Percentiles rank a stretch among this genome's conserved stretches.
phyloP scores from a whole-genome alignment of 2,329 filamentous ascomycete species.

The Ophiosphaerella korrae region DNA sequence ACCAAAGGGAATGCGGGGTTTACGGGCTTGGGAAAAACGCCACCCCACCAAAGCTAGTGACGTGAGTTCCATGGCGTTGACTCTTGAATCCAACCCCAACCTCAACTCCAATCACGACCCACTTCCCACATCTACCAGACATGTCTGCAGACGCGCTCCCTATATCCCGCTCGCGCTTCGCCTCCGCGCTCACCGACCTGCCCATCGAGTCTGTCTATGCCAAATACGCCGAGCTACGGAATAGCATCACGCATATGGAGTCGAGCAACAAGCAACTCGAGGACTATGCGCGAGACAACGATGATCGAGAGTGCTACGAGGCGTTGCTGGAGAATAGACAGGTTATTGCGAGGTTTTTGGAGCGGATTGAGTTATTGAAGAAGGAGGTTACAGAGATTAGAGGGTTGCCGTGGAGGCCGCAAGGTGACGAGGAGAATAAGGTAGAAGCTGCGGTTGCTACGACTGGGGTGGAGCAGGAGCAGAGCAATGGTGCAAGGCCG shows the following conservation, averaged over 20 bases:
- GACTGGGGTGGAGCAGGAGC: not conserved
- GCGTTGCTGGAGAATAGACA: slow-evolving; percentile 73
- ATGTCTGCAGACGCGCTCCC: slow-evolving; percentile 69
- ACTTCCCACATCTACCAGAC: not conserved
- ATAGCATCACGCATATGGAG: slow-evolving; percentile 74
- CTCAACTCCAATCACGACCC: no score
- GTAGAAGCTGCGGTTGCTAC: slow-evolving; percentile 8
- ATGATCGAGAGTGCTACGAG: slow-evolving; percentile 74
- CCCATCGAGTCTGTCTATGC: slow-evolving; percentile 70
- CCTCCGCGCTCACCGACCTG: slow-evolving; percentile 69
- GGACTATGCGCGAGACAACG: slow-evolving; percentile 59
- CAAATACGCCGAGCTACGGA: slow-evolving; percentile 77
- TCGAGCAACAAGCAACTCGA: slow-evolving; percentile 75
- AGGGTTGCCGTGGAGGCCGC: slow-evolving; percentile 58
- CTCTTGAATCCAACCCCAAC: no score
- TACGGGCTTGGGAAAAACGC: no score
- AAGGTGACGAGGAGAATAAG: slow-evolving; percentile 22
- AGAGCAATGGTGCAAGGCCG: slow-evolving; percentile 2
- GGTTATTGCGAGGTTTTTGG: slow-evolving; percentile 71
- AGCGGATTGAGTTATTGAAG: slow-evolving; percentile 67
- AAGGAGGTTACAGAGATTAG: slow-evolving; percentile 67
- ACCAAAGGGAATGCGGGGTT: no score
- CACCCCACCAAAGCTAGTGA: no score
- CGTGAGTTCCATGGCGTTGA: no score
- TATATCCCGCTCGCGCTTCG: slow-evolving; percentile 68